phyloP scores from a whole-genome alignment of 352 stramenopile species.

The Phytophthora multivora region DNA sequence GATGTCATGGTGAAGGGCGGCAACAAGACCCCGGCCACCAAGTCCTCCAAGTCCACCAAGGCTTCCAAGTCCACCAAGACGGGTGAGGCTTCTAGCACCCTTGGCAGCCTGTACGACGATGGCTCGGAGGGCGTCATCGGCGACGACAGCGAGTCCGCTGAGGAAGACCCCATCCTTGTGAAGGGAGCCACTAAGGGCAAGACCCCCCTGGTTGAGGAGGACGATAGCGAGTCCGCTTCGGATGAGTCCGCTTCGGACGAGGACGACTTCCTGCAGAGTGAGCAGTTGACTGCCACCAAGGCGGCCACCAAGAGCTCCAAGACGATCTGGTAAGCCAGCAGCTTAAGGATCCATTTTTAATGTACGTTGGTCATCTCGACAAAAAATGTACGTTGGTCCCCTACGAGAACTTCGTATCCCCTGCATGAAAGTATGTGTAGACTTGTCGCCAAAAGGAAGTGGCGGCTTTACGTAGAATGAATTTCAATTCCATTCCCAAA shows the following conservation, averaged over 20 bases:
- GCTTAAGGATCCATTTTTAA: constrained; percentile 19
- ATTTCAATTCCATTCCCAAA: constrained; percentile 12
- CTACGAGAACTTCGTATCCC: constrained; percentile 22
- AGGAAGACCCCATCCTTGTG: neutral
- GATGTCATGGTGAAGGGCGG: constrained; percentile 15
- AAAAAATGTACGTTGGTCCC: constrained; percentile 28
- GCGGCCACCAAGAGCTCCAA: constrained; percentile 57
- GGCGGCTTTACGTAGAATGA: constrained; percentile 7
- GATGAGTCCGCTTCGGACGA: constrained; percentile 26
- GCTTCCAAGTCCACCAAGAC: constrained; percentile 19
- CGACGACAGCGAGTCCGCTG: constrained; percentile 14
- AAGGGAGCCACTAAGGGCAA: too few species aligned
- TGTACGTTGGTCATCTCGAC: constrained; percentile 29
- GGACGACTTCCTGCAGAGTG: constrained; percentile 39
- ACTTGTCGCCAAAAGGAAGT: constrained; percentile 23
- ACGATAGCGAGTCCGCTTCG: constrained; percentile 22
- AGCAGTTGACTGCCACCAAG: constrained; percentile 58
- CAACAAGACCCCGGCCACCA: constrained; percentile 10
- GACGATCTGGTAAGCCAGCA: constrained; percentile 27
- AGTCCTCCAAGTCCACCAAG: constrained; percentile 15
- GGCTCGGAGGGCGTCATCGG: constrained; percentile 21
- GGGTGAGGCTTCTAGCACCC: neutral
- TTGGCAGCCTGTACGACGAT: constrained; percentile 22
- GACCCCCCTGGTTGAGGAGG: constrained; percentile 1
- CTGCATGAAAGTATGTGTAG: constrained; percentile 15